Percentiles rank a stretch among this genome's conserved stretches.
phyloP scores from a whole-genome alignment of 2,329 filamentous ascomycete species.

The Raffaelea albimanens region DNA sequence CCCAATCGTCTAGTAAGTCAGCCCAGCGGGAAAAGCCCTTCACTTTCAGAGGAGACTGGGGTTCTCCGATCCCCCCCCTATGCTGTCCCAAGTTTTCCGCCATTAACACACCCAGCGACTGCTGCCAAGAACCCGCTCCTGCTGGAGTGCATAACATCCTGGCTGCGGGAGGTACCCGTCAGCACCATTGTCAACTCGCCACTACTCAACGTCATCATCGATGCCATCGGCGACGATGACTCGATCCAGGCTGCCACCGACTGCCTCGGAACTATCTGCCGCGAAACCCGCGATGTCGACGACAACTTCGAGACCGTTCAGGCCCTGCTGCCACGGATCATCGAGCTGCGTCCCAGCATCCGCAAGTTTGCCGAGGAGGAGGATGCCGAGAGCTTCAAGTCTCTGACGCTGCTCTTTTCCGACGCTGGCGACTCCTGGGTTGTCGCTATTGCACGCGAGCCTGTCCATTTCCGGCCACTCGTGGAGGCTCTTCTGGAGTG shows the following conservation, averaged over 20 bases:
- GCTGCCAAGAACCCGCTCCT: slow-evolving; percentile 82
- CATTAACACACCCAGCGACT: slow-evolving; percentile 1
- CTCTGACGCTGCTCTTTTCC: slow-evolving; percentile 80
- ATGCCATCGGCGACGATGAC: slow-evolving; percentile 62
- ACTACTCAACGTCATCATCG: slow-evolving; percentile 70
- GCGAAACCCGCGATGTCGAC: slow-evolving; percentile 88
- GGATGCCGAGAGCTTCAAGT: slow-evolving; percentile 78
- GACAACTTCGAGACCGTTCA: slow-evolving; percentile 78
- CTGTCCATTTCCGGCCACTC: slow-evolving; percentile 68
- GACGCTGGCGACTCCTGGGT: slow-evolving; percentile 95
- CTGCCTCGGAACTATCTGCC: slow-evolving; percentile 83
- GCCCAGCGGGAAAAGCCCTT: too few relatives aligned
- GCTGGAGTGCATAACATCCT: slow-evolving; percentile 92
- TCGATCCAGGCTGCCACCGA: slow-evolving; percentile 86
- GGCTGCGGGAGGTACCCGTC: slow-evolving; percentile 87
- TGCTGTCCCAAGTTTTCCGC: background rate
- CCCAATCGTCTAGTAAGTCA: slow-evolving; percentile 78
- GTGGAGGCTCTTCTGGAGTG: slow-evolving; percentile 92
- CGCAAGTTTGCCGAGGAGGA: slow-evolving; percentile 66
- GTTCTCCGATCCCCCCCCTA: background rate
- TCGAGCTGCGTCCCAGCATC: slow-evolving; percentile 70
- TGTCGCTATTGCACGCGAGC: slow-evolving; percentile 77
- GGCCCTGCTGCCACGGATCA: slow-evolving; percentile 69
- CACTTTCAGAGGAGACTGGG: too few relatives aligned
- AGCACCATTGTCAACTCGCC: slow-evolving; percentile 76